Evolutionary conservation across 768 basidiomycete genomes (phyloP).

Genomic region (Crassisporium funariophilum): DNA sequence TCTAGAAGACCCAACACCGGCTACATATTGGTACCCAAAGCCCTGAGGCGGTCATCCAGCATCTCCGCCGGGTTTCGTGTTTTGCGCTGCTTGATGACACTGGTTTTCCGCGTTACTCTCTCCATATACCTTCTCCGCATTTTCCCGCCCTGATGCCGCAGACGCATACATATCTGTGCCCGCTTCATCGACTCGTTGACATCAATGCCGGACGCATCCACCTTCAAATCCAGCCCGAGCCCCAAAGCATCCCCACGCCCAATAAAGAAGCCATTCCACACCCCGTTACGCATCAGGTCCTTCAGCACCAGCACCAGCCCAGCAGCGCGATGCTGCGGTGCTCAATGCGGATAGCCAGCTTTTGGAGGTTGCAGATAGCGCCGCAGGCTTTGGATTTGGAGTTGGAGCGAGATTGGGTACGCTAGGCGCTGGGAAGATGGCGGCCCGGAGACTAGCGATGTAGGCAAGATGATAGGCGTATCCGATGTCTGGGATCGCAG

Average conservation of each 20-base stretch:
- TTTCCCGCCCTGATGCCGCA: too few relatives aligned
- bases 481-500: slow-evolving; percentile 52
- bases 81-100: too few relatives aligned
- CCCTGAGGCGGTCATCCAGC: too few relatives aligned
- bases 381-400: slow-evolving; percentile 28
- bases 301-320: slow-evolving; percentile 57
- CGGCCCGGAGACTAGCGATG: slow-evolving; percentile 46
- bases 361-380: slow-evolving; percentile 37
- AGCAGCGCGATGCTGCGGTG: slow-evolving; percentile 52
- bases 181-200: too few relatives aligned
- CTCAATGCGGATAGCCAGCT: slow-evolving; percentile 22
- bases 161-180: too few relatives aligned
- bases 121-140: not conserved
- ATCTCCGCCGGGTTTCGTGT: too few relatives aligned
- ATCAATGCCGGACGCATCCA: not conserved
- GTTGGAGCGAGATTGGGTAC: slow-evolving; percentile 10
- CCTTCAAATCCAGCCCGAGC: slow-evolving; percentile 29
- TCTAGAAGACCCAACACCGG: too few relatives aligned
- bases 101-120: slow-evolving; percentile 23
- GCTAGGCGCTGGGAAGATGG: too few relatives aligned
- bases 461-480: slow-evolving; percentile 60
- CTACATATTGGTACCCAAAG: too few relatives aligned
- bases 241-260: slow-evolving; percentile 48
- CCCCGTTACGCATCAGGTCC: slow-evolving; percentile 51
- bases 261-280: slow-evolving; percentile 55